phyloP scores from a whole-genome alignment of 495 filamentous ascomycete genomes.

The Glarea lozoyensis region DNA sequence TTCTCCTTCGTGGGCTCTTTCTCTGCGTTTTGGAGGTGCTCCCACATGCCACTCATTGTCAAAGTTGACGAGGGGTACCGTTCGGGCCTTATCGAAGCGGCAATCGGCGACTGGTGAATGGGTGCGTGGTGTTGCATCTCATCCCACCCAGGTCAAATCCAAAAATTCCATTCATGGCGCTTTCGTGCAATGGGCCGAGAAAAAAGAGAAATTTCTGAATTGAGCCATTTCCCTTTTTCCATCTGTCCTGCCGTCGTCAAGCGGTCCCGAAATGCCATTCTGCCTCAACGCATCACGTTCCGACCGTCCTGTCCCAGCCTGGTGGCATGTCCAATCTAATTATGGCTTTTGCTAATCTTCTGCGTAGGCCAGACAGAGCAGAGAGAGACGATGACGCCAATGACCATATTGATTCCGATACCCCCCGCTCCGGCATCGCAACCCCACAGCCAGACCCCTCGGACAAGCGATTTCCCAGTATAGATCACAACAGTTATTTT shows the following conservation, averaged over 20 bases:
- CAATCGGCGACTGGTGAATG: slow-evolving; percentile 18
- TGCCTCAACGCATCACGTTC: not conserved
- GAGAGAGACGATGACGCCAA: slow-evolving; percentile 54
- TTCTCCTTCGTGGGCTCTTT: slow-evolving; percentile 4
- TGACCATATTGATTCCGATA: slow-evolving; percentile 73
- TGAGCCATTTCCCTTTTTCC: slow-evolving; percentile 3
- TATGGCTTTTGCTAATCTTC: slow-evolving; percentile 15
- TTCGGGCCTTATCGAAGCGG: slow-evolving; percentile 20
- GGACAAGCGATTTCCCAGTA: slow-evolving; percentile 84
- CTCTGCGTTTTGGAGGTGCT: not conserved
- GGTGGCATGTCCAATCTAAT: slow-evolving; percentile 4
- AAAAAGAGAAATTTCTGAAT: slow-evolving; percentile 9
- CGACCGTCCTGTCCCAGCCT: not conserved
- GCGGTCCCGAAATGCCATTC: slow-evolving; percentile 1
- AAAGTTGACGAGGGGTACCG: slow-evolving; percentile 22
- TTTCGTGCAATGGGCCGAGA: slow-evolving; percentile 10
- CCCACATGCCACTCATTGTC: slow-evolving; percentile 13
- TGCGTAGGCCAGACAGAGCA: too few species aligned
- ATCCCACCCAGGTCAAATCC: slow-evolving; percentile 1
- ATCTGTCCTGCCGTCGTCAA: slow-evolving; percentile 3
- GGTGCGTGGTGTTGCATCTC: too few species aligned
- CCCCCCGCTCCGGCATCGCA: slow-evolving; percentile 74
- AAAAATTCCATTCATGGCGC: slow-evolving; percentile 7
- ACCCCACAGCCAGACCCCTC: slow-evolving; percentile 83
- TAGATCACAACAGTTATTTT: slow-evolving; percentile 85